Percentiles rank a stretch among this genome's conserved stretches.
Conservation (phyloP, 768 basidiomycete species). For the Heimioporus sp. region DNA sequence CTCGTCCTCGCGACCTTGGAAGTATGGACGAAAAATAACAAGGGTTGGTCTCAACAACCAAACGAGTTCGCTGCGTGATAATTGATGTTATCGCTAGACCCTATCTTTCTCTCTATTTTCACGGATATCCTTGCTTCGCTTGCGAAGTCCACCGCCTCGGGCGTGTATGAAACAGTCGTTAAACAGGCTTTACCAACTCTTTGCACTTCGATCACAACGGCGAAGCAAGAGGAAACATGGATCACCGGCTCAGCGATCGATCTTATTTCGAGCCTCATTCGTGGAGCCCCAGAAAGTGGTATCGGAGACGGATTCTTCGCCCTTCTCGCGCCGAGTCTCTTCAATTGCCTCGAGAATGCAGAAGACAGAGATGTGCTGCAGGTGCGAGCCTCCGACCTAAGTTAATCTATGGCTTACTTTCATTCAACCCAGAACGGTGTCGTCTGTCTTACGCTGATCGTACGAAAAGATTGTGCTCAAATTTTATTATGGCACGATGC, state of each 20-base stretch:
- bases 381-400: conserved; percentile 35
- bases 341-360: conserved; percentile 61
- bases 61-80: not conserved
- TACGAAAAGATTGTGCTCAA: conserved; percentile 86
- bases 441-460: conserved; percentile 72
- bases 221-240: conserved; percentile 66
- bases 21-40: conserved; percentile 85
- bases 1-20: conserved; percentile 69
- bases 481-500: conserved; percentile 72
- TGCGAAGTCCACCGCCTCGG: conserved; percentile 54
- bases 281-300: conserved; percentile 58
- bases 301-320: conserved; percentile 83
- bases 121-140: conserved; percentile 77
- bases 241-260: conserved; percentile 81
- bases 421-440: conserved; percentile 67
- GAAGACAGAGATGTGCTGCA: conserved; percentile 89
- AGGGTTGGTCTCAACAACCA: conserved; percentile 48
- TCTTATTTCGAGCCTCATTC: conserved; percentile 67
- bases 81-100: conserved; percentile 52
- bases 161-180: conserved; percentile 71
- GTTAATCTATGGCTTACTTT: not conserved
- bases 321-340: conserved; percentile 70
- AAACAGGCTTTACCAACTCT: conserved; percentile 72
- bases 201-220: conserved; percentile 56
- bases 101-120: conserved; percentile 82